phyloP scores from a whole-genome alignment of 257 asterid genomes.

The Solanum tacnaense region DNA sequence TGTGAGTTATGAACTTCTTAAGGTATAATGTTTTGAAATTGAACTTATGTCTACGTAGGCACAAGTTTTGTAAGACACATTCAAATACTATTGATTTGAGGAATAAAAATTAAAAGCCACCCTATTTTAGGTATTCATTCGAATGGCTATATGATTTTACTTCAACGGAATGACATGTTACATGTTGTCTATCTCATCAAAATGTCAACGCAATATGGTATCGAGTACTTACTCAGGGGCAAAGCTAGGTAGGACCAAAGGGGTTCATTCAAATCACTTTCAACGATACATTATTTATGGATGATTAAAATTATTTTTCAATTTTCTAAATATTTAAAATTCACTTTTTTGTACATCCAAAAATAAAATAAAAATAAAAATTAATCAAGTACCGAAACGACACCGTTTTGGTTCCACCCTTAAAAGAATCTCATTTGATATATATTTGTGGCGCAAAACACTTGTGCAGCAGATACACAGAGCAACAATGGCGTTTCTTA shows the following conservation, averaged over 20 bases:
- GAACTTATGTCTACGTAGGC: neutral
- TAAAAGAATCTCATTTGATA: neutral
- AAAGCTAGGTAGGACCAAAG: fast-evolving
- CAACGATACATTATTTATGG: neutral
- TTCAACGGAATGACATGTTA: neutral
- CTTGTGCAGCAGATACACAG: neutral
- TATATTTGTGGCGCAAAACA: neutral
- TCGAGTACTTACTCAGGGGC: fast-evolving
- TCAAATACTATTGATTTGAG: neutral
- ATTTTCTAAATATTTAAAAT: neutral
- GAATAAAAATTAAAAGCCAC: neutral
- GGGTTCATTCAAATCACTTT: neutral
- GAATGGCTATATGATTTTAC: neutral
- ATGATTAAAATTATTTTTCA: too few species aligned
- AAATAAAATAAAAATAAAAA: neutral
- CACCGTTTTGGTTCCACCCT: neutral
- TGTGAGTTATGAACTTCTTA: neutral
- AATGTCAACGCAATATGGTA: too few species aligned
- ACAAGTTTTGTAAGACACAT: neutral
- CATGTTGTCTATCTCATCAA: neutral
- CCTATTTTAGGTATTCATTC: neutral
- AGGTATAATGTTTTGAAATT: neutral
- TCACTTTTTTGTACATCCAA: neutral
- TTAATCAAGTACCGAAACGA: neutral
- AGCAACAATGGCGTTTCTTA: constrained; percentile 42